Conservation (phyloP, 2,329 filamentous ascomycete species). For the Ophiostoma montium region DNA sequence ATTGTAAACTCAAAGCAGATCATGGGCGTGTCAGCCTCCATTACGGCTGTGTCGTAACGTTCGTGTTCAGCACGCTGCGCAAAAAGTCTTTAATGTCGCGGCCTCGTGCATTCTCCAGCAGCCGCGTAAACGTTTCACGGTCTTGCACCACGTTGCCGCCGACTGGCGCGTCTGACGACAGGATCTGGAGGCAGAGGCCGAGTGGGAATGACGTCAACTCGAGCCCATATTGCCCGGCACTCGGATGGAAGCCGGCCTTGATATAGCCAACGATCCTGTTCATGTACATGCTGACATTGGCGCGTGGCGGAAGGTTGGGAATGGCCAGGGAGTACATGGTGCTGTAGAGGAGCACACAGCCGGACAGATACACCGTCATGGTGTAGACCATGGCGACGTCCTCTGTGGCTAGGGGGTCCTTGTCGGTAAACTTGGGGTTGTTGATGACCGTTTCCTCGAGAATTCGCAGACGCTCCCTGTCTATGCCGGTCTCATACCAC, state of each 20-base stretch:
- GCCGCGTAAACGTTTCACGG: constrained; percentile 7
- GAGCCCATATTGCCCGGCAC: constrained; percentile 12
- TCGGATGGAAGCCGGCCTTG: constrained; percentile 13
- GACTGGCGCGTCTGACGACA: background rate
- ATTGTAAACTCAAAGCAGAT: no score
- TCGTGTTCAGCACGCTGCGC: constrained; percentile 9
- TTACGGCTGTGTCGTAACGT: constrained; percentile 1
- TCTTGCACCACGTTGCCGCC: constrained; percentile 3
- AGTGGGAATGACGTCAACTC: constrained; percentile 13
- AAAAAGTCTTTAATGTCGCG: constrained; percentile 12
- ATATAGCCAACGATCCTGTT: constrained; percentile 9
- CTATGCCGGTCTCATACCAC: constrained; percentile 11
- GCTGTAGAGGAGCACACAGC: constrained; percentile 13
- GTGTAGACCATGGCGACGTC: constrained; percentile 13
- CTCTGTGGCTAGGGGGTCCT: constrained; percentile 8
- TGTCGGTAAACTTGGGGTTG: background rate
- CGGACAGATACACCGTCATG: constrained; percentile 12
- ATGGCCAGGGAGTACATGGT: constrained; percentile 8
- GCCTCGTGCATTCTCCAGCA: constrained; percentile 11
- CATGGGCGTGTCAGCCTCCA: no score
- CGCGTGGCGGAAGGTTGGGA: constrained; percentile 6
- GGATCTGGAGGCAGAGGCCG: constrained; percentile 10
- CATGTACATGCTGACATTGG: constrained; percentile 8
- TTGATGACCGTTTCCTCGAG: background rate
- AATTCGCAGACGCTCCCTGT: constrained; percentile 5